A percentile compares a stretch with the other conserved stretches of the same genome.
phyloP scores from a whole-genome alignment of 306 rosid species.

The Vigna radiata region DNA sequence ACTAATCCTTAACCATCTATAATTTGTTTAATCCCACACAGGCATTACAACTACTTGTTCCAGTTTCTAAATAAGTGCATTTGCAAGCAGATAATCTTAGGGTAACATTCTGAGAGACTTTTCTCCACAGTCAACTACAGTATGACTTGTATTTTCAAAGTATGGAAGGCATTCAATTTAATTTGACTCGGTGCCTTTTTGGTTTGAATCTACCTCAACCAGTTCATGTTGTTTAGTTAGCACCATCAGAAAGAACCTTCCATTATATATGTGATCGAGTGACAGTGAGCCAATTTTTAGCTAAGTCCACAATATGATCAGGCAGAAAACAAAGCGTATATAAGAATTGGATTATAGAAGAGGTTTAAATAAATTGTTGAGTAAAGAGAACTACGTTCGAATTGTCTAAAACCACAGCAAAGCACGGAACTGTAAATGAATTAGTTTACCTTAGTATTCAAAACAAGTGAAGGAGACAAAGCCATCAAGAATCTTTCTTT shows the following conservation, averaged over 20 bases:
- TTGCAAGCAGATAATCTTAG: neutral
- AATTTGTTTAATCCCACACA: slow-evolving; percentile 18
- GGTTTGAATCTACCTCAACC: slow-evolving; percentile 3
- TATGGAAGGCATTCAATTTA: slow-evolving; percentile 1
- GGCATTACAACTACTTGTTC: neutral
- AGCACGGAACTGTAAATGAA: slow-evolving; percentile 14
- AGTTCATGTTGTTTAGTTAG: neutral
- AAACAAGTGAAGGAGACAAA: slow-evolving; percentile 73
- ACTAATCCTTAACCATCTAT: slow-evolving; percentile 11
- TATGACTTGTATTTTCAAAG: neutral
- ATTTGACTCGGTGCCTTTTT: neutral
- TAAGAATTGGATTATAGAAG: neutral
- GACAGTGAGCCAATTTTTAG: neutral
- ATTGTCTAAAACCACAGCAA: slow-evolving; percentile 2
- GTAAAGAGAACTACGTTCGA: slow-evolving; percentile 1
- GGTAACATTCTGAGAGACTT: neutral
- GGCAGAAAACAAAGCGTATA: slow-evolving; percentile 12
- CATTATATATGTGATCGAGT: neutral
- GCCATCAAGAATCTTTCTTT: slow-evolving; percentile 75
- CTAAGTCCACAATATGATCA: neutral
- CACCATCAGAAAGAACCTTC: neutral
- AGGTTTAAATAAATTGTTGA: neutral
- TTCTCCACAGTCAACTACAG: slow-evolving; percentile 7
- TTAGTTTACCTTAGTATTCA: slow-evolving; percentile 61
- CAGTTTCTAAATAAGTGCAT: slow-evolving; percentile 12